A percentile compares a stretch with the other conserved stretches of the same genome.
phyloP scores from a whole-genome alignment of 2,329 filamentous ascomycete species.

The Colletotrichum somersetense region DNA sequence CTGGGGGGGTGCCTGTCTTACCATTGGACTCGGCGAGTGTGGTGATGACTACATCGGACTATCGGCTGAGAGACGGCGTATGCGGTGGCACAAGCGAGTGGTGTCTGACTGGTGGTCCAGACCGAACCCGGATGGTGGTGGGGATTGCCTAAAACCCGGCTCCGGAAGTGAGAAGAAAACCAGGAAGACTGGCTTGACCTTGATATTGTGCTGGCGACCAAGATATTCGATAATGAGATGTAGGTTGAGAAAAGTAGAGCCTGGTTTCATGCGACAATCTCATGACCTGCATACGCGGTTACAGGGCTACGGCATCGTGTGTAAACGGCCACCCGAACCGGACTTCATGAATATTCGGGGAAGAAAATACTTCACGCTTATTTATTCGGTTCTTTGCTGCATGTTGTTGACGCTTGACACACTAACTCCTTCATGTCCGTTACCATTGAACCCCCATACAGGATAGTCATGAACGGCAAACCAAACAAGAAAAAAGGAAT shows the following conservation, averaged over 20 bases:
- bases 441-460: too few relatives aligned
- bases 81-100: not conserved
- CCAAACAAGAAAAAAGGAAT: not conserved
- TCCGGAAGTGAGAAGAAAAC: too few relatives aligned
- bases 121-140: not conserved
- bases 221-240: too few relatives aligned
- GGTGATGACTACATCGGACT: not conserved
- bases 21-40: not conserved
- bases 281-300: not conserved
- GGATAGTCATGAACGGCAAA: too few relatives aligned
- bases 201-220: not conserved
- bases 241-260: not conserved
- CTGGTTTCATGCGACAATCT: not conserved
- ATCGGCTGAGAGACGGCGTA: not conserved
- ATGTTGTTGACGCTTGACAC: not conserved
- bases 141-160: not conserved
- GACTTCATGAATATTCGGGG: not conserved
- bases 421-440: not conserved
- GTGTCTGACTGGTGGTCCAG: not conserved
- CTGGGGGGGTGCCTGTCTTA: too few relatives aligned
- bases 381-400: not conserved
- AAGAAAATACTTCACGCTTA: not conserved
- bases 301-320: not conserved
- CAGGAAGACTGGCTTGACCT: not conserved
- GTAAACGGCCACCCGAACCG: not conserved